These are phyloP conservation scores for Acer yangbiense DNA, from an alignment of 345 rosid genomes.

Conservation along the genomic window DNA sequence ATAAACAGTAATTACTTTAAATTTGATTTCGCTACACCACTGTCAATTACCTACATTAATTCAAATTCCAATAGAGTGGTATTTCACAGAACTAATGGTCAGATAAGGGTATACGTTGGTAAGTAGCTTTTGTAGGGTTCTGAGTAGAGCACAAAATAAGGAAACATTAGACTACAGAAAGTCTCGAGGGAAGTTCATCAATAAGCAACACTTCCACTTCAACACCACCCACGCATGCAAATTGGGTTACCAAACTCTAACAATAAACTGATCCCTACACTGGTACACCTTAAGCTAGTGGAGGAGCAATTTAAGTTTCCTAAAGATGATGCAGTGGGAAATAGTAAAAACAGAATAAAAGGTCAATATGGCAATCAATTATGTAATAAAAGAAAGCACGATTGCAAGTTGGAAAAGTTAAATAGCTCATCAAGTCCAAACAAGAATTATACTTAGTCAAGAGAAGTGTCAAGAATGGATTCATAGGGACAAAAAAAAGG, in stretches of 20 bases:
- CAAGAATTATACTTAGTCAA: neutral
- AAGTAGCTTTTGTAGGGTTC: neutral
- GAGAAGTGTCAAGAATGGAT: conserved; percentile 4
- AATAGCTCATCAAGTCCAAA: neutral
- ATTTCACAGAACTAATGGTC: neutral
- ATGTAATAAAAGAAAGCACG: neutral
- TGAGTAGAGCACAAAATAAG: neutral
- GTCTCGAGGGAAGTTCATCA: neutral
- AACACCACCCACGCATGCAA: neutral
- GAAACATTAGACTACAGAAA: neutral
- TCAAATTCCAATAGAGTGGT: conserved; percentile 4
- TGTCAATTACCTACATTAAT: conserved; percentile 10
- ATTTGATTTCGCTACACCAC: conserved; percentile 1
- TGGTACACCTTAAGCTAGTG: conserved; percentile 4
- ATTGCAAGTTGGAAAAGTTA: neutral
- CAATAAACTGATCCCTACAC: neutral
- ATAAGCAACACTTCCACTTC: neutral
- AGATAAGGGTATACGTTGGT: neutral
- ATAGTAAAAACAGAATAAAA: neutral
- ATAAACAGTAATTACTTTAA: conserved; percentile 1
- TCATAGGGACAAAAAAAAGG: conserved; percentile 6
- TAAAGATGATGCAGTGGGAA: neutral
- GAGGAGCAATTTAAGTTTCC: neutral
- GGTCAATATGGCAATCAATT: conserved; percentile 4
- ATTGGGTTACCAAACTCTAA: neutral